These are phyloP conservation scores for Leptodontidium sp. DNA, from an alignment of 2,329 filamentous ascomycete genomes.

Conservation along the genomic window DNA sequence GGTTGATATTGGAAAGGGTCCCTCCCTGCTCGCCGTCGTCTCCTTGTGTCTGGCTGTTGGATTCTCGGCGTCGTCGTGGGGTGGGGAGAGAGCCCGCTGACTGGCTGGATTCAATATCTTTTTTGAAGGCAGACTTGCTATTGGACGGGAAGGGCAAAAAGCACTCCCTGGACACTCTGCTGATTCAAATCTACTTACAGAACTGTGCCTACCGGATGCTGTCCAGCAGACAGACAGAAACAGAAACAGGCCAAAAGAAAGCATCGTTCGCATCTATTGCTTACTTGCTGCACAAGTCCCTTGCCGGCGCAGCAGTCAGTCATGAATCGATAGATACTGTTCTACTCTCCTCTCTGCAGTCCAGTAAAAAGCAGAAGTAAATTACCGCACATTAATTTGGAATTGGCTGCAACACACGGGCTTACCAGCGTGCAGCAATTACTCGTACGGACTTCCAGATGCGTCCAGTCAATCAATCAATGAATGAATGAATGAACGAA, in stretches of 20 bases:
- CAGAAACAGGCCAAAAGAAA: not conserved
- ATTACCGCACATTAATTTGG: not conserved
- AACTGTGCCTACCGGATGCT: not conserved
- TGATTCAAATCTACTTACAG: not conserved
- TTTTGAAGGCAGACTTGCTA: not conserved
- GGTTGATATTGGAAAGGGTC: conserved; percentile 8
- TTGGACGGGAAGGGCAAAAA: conserved; percentile 9
- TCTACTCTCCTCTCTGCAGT: not conserved
- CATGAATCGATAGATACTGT: not conserved
- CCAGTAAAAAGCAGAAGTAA: too few species aligned
- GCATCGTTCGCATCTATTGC: not conserved
- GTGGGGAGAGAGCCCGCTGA: not conserved
- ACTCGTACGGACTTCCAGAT: not conserved
- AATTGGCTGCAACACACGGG: conserved; percentile 9
- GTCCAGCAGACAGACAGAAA: not conserved
- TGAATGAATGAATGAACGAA: not conserved
- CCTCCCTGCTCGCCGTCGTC: not conserved
- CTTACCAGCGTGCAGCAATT: not conserved
- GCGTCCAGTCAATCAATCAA: not conserved
- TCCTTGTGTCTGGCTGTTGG: conserved; percentile 4
- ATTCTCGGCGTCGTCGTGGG: not conserved
- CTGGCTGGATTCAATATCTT: conserved; percentile 12
- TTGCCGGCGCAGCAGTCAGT: not conserved
- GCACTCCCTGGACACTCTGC: conserved; percentile 28
- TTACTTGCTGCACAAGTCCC: conserved; percentile 4